Evolutionary conservation across 2,329 filamentous ascomycete genomes (phyloP), one percentile per base, ranked within the genome.

Genomic region (Cryoendolithus antarcticus): DNA sequence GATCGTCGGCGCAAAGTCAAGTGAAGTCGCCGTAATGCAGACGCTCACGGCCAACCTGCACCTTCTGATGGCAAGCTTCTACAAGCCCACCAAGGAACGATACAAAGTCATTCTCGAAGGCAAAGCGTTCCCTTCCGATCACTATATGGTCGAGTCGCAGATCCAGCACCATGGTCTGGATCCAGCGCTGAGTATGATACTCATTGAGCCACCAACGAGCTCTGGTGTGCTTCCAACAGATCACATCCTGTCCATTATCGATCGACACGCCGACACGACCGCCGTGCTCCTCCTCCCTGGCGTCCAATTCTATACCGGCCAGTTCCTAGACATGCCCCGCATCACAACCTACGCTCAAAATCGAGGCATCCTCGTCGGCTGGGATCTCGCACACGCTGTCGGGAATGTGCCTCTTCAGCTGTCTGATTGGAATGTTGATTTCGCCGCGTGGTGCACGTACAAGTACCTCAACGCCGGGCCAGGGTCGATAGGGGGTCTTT

Each of bases 391-490:
- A 0, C 86, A 93, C 58, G 84, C 85, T 0, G 82, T 75, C 12
- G 86, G 86, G 21, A 94, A 94, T 54, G 82, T 93, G 2, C 76
- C 82, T 36, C 64, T 94, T 11, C 64, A 69, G 40, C 70, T 94
- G 12, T 86, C 93, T 59, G 83, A 89, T 49, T 94, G 86, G 86
- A 72, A 82, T 49, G 85, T 93, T 21, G 86, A 94, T 59, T 93
- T 93, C 53, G 86, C 86, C 9, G 83, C 75, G 43, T 94, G 86
- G 86, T 94, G 86, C 61, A 88, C 80, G 10, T 94, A 94, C 70
- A 94, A 94, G 65, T 94, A 94, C 64, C 74, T 93, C 59, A 93
- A 93, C 56, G 77, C 79, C n/a, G 86, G 86, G 0, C 84, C 86
- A 0, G 86, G 86, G 3, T 72, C 78, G 9, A 93, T 93, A 47